Evolutionary conservation across 495 filamentous ascomycete genomes (phyloP), one percentile per base, ranked within the genome.

Genomic region (Penicillium cosmopolitanum): DNA sequence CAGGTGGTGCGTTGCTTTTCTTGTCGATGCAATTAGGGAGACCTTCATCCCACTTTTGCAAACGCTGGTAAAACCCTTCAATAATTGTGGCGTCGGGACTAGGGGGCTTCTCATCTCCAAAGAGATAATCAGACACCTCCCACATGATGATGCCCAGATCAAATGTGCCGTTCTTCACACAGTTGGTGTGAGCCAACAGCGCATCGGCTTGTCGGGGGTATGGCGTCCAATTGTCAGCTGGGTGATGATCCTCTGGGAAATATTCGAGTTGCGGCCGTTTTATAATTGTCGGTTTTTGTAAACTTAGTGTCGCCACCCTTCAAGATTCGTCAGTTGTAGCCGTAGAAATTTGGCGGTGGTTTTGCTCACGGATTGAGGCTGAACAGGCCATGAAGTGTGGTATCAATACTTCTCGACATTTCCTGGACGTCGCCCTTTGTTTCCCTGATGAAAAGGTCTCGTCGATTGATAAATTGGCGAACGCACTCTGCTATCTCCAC

Each of bases 141-240:
- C 57, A 58, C 0, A 43, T 28, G n/a, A 69, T 60, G 4, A 44
- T 28, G 12, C 31, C 34, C 2, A 64, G 19, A 12, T 62, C 52
- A 6, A 21, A 52, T 11, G 55, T 18, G 1, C 18, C 50, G 11
- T 66, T 58, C 13, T 57, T 25, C 31, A 63, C 19, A 13, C 63
- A 66, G 28, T 60, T 50, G 10, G 61, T 53, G 55, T 69, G 63
- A 0, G 63, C 60, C 19, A 57, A 47, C 7, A 35, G 16, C 12
- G 34, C 19, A 9, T 51, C 58, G 15, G 23, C 46, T 23, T 50
- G 61, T 23, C 33, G 52, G 15, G 63, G 63, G 44, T 69, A 69
- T 1, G 66, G 54, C 4, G 18, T 43, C 66, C 66, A 69, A 38
- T 33, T 50, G 48, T 69, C 66, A 8, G 44, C 47, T 1, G 35